Conservation (phyloP, 2,329 filamentous ascomycete species). For the Biscogniauxia mediterranea region DNA sequence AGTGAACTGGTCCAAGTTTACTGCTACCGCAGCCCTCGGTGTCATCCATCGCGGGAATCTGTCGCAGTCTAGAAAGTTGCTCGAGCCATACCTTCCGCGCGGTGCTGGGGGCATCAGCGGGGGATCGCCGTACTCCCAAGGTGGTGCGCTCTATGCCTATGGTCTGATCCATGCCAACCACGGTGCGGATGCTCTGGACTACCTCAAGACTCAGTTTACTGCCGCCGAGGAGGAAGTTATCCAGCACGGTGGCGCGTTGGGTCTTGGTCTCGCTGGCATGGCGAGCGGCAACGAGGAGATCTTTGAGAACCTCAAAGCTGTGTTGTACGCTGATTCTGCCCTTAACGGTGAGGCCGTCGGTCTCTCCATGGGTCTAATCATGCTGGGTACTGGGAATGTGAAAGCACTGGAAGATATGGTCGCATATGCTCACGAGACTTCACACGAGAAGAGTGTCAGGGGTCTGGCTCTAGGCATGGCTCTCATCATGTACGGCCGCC, state of each 20-base stretch:
- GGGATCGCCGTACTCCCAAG: constrained; percentile 92
- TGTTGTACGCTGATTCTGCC: constrained; percentile 90
- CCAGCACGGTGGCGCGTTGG: constrained; percentile 92
- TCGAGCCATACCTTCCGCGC: constrained; percentile 93
- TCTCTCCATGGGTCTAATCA: constrained; percentile 93
- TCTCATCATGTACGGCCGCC: constrained; percentile 94
- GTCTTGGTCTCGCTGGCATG: constrained; percentile 96
- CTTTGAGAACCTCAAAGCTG: constrained; percentile 84
- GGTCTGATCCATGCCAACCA: constrained; percentile 97
- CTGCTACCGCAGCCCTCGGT: constrained; percentile 90
- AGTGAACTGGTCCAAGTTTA: constrained; percentile 99
- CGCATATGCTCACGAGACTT: constrained; percentile 94
- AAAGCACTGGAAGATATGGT: constrained; percentile 96
- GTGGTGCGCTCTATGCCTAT: constrained; percentile 91
- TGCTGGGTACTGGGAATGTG: constrained; percentile 96
- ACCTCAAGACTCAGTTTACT: constrained; percentile 72
- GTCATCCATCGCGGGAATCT: constrained; percentile 97
- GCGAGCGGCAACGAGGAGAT: constrained; percentile 87
- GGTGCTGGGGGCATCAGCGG: constrained; percentile 61
- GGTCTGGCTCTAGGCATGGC: constrained; percentile 96
- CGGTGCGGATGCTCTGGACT: constrained; percentile 82
- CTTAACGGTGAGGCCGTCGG: constrained; percentile 97
- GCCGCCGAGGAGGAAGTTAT: constrained; percentile 86
- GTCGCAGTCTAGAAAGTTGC: constrained; percentile 85
- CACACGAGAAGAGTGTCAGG: constrained; percentile 98